Base-by-base conservation (phyloP, 352 stramenopile genomes). In the Phytopythium mirpurense region DNA sequence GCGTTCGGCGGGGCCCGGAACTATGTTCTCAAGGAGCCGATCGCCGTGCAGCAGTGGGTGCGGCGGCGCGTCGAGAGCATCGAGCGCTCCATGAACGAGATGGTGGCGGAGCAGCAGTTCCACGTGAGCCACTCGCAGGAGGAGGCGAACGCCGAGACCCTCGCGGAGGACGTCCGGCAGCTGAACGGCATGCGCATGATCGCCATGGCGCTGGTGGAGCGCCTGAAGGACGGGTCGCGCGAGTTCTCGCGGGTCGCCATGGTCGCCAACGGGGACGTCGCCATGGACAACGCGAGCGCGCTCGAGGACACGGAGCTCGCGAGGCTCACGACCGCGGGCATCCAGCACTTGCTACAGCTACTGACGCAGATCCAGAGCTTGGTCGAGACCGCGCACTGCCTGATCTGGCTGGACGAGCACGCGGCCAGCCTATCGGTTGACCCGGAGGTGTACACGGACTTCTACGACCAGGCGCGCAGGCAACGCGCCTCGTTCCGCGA, bases 11-110 rank as follows among this genome's bases (percentile, higher is more conserved):
- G 63, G 8, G 59, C 68, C 16, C 72, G 78, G 49, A 72, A 67
- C 32, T 90, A 90, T 54, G 78, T 90, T 51, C 57, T 93, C 10
- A 87, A 86, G 45, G 82, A 93, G 32, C 82, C 82, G 21, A 87
- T 93, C 37, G 82, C 82, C 43, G 78, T 90, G 48, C 78, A 90
- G 46, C 82, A 93, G 59, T 93, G 82, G 82, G 67, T 68, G 16
- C 74, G 76, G 9, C 76, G 67, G 8, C 71, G 67, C 48, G 63
- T 93, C 0, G 76, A 88, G 24, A 42, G 37, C 6, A 60, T 86
- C 27, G 78, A 93, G 49, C 74, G 73, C 27, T 51, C 43, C 21
- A 65, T 88, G 37, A 80, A 86, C 41, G 67, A 78, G 35, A 66
- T 79, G 56, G 56, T 83, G 10, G 72, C 60, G 3, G 72, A 85